A percentile compares a stretch with the other conserved stretches of the same genome.
These are phyloP conservation scores for Mycena kentingensis DNA, from an alignment of 768 basidiomycete genomes.

Conservation along the genomic window DNA sequence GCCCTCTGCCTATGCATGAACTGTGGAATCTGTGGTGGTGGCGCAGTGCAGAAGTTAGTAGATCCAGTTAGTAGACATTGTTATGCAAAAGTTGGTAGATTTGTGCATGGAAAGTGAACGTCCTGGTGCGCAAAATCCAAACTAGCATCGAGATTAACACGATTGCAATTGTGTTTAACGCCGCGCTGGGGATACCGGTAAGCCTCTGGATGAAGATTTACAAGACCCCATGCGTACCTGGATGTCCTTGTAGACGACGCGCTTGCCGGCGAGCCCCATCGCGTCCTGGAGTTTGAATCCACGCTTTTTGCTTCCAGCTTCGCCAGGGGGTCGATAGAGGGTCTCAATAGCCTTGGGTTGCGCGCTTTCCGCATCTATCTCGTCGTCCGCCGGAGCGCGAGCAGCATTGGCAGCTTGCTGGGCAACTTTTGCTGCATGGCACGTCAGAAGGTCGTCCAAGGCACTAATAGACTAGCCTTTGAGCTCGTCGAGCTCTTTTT, in stretches of 20 bases:
- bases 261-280: conserved; percentile 13
- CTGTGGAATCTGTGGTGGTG: too few relatives aligned
- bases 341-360: background rate
- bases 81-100: too few relatives aligned
- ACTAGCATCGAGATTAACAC: background rate
- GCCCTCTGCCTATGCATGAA: too few relatives aligned
- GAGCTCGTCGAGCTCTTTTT: too few relatives aligned
- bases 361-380: too few relatives aligned
- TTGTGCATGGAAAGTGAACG: too few relatives aligned
- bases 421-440: too few relatives aligned
- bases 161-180: conserved; percentile 2
- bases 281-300: conserved; percentile 15
- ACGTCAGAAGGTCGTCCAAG: too few relatives aligned
- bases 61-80: too few relatives aligned
- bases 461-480: too few relatives aligned
- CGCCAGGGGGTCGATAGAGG: conserved; percentile 13
- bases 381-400: background rate
- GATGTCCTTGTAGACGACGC: too few relatives aligned
- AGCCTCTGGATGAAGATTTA: background rate
- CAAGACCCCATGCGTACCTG: background rate
- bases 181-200: background rate
- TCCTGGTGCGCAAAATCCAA: conserved; percentile 2
- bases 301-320: conserved; percentile 12
- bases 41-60: too few relatives aligned
- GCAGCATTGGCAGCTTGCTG: background rate